These are phyloP conservation scores for Taiwanofungus camphoratus DNA, from an alignment of 1,284 basidiomycete species.

Conservation along the genomic window DNA sequence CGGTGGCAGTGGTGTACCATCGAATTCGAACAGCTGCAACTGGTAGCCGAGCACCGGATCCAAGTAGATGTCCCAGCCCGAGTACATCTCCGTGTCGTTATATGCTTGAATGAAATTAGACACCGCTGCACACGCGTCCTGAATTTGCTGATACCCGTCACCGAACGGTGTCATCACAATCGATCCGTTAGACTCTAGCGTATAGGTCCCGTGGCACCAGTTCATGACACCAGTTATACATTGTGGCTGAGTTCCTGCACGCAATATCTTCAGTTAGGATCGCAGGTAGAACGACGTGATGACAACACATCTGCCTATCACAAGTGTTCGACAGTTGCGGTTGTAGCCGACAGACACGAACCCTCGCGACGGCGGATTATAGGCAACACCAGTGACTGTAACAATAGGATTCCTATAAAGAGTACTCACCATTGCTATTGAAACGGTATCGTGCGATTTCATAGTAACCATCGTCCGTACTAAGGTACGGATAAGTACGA, in stretches of 20 bases:
- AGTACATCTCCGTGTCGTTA: constrained; percentile 60
- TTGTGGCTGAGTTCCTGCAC: constrained; percentile 59
- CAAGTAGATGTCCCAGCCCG: constrained; percentile 52
- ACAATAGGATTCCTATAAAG: too few species aligned
- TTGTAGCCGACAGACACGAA: too few species aligned
- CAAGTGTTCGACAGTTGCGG: too few species aligned
- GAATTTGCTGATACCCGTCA: constrained; percentile 88
- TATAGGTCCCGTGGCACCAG: constrained; percentile 83
- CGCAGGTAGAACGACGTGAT: constrained; percentile 4
- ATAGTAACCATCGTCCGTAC: constrained; percentile 68
- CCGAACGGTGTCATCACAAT: constrained; percentile 64
- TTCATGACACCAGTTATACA: constrained; percentile 82
- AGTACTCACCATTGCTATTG: constrained; percentile 71
- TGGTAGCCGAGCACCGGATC: constrained; percentile 52
- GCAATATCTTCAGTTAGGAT: background rate
- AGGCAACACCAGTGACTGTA: too few species aligned
- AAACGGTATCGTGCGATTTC: constrained; percentile 89
- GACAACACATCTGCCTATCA: too few species aligned
- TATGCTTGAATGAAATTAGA: constrained; percentile 84
- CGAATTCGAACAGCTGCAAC: constrained; percentile 61
- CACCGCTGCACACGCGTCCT: constrained; percentile 82
- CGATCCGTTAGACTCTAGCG: constrained; percentile 67
- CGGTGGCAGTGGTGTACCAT: constrained; percentile 58
- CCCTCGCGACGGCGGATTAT: too few species aligned
- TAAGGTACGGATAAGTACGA: constrained; percentile 21